Evolutionary conservation across 345 rosid species (phyloP), one percentile per base, ranked within the genome.

Genomic region (Chamaenerion angustifolium): DNA sequence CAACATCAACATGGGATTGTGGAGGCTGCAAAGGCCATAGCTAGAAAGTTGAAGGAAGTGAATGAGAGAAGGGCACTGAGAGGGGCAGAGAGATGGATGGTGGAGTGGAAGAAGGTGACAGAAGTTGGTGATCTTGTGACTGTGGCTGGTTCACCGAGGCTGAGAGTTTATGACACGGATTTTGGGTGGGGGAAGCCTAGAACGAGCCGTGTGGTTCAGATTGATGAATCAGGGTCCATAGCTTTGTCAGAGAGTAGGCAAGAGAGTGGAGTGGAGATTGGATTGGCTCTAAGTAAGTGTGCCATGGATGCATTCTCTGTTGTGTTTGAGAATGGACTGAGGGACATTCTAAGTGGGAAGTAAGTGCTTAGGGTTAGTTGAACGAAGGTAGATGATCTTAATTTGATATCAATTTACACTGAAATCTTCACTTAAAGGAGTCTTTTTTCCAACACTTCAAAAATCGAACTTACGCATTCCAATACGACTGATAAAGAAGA

Each of bases 121-220:
- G 56, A 56, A 17, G 7, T 13, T 0, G 67, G 61, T 0, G 41
- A 27, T 1, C 25, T 57, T 8, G 25, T 56, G 48, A 11, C 49
- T 3, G 57, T 62, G 7, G 57, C 71, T 2, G 75, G 77, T 4
- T 76, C 81, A 11, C 69, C 77, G 0, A 54, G 46, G 6, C 18
- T 62, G 2, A 40, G 56, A 4, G 65, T 59, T n/a, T 76, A 66
- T 7, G 73, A 57, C 1, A 44, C 53, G 12, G 71, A 76, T 56
- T 76, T 76, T 16, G 75, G 71, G 2, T 72, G 77, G 81, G 81
- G 81, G 1, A 76, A 49, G 56, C 72, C 71, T 0, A 64, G 12
- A 42, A 69, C 61, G 56, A 55, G 55, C 13, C 70, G 61, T 51
- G 14, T 54, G 13, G 65, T 56, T 27, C 68, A 72, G 1, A 55